Conservation (phyloP, 1,284 basidiomycete species). For the Cerioporus squamosus region DNA sequence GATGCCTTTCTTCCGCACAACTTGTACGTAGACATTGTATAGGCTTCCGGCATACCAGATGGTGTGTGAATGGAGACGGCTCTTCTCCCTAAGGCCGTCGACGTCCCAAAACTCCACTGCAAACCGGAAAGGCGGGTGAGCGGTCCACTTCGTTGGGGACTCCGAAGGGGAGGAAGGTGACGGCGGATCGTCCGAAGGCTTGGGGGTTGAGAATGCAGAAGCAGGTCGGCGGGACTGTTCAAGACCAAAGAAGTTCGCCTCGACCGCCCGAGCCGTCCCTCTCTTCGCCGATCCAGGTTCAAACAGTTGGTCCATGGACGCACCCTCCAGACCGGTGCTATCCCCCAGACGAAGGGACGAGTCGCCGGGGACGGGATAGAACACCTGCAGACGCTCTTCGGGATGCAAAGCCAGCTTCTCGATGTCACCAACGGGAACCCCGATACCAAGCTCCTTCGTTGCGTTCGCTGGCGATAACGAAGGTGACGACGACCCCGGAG, state of each 20-base stretch:
- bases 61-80: constrained; percentile 75
- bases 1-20: constrained; percentile 72
- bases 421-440: constrained; percentile 54
- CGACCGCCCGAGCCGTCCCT: constrained; percentile 39
- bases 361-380: constrained; percentile 77
- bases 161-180: neutral
- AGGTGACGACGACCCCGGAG: constrained; percentile 36
- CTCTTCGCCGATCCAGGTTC: constrained; percentile 35
- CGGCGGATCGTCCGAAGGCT: constrained; percentile 34
- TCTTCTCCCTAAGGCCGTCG: constrained; percentile 83
- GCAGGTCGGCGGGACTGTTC: constrained; percentile 48
- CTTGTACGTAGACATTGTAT: constrained; percentile 89
- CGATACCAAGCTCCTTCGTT: constrained; percentile 67
- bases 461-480: constrained; percentile 44
- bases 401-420: constrained; percentile 10
- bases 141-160: constrained; percentile 54
- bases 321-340: constrained; percentile 54
- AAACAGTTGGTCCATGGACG: constrained; percentile 59
- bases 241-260: constrained; percentile 71
- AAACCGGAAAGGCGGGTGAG: constrained; percentile 80
- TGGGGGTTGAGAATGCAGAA: constrained; percentile 35
- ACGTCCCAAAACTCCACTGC: constrained; percentile 92
- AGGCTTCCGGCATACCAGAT: constrained; percentile 82
- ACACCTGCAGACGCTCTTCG: constrained; percentile 42
- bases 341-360: constrained; percentile 85